Evolutionary conservation across 345 rosid genomes (phyloP).

Genomic region (Bruguiera gymnorhiza): DNA sequence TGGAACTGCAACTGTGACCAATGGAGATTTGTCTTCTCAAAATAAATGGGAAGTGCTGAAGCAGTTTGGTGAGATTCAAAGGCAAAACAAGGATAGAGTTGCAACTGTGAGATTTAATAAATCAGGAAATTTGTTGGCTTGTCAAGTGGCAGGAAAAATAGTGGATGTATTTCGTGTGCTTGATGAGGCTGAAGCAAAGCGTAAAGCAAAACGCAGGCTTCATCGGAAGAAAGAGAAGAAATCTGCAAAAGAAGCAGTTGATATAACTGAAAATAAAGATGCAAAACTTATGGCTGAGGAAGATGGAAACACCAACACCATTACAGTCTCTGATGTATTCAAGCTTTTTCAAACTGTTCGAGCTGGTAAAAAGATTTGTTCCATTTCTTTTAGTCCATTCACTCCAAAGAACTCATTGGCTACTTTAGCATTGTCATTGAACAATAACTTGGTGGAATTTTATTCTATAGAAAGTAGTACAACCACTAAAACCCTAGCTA

Average conservation of each 20-base stretch:
- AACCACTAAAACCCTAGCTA: constrained; percentile 49
- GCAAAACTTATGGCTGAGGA: constrained; percentile 29
- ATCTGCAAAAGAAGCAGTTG: constrained; percentile 47
- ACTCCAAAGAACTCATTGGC: constrained; percentile 60
- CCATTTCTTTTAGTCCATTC: constrained; percentile 71
- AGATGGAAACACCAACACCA: constrained; percentile 29
- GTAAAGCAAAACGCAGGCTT: constrained; percentile 83
- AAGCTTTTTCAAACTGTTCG: constrained; percentile 73
- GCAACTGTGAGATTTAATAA: constrained; percentile 66
- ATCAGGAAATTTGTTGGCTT: constrained; percentile 77
- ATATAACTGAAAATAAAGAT: constrained; percentile 37
- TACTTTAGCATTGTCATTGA: constrained; percentile 75
- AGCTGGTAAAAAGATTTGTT: constrained; percentile 77
- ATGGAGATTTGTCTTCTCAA: constrained; percentile 37
- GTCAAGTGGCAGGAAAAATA: constrained; percentile 87
- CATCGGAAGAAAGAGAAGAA: constrained; percentile 87
- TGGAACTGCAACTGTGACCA: constrained; percentile 28
- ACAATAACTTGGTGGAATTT: constrained; percentile 79
- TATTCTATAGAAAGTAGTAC: constrained; percentile 58
- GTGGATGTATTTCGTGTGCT: constrained; percentile 67
- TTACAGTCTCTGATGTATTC: constrained; percentile 69
- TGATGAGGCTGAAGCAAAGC: constrained; percentile 77
- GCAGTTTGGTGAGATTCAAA: constrained; percentile 76
- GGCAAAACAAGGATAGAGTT: constrained; percentile 86
- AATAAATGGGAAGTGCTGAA: constrained; percentile 75